A percentile compares a stretch with the other conserved stretches of the same genome.
phyloP scores from a whole-genome alignment of 2,329 filamentous ascomycete species.

The Pyricularia pennisetigena region DNA sequence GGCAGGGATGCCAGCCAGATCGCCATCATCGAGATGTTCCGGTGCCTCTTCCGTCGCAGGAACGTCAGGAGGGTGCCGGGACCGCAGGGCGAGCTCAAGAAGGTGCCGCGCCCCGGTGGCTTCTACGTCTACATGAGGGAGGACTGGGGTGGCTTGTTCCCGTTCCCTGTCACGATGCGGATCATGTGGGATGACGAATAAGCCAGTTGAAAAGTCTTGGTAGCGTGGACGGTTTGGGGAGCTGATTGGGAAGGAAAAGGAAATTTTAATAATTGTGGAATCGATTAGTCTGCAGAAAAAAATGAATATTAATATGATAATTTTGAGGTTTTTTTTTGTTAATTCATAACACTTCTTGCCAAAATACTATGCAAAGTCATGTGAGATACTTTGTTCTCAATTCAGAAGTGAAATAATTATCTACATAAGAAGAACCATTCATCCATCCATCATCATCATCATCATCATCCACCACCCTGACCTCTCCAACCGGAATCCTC shows the following conservation, averaged over 20 bases:
- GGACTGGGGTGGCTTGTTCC: slow-evolving; percentile 44
- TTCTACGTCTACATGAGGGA: slow-evolving; percentile 54
- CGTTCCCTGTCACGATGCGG: slow-evolving; percentile 44
- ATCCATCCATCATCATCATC: neutral
- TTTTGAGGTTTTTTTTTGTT: no score
- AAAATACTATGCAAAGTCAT: no score
- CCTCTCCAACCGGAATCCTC: neutral
- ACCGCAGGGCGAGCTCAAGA: slow-evolving; percentile 57
- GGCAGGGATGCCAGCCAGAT: slow-evolving; percentile 50
- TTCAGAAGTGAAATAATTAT: neutral
- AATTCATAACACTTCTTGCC: no score
- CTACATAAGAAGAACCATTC: neutral
- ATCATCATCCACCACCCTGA: neutral
- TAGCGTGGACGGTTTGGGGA: no score
- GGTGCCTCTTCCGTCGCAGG: slow-evolving; percentile 50
- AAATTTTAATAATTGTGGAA: no score
- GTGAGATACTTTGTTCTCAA: no score
- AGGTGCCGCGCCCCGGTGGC: slow-evolving; percentile 43
- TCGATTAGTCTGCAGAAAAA: no score
- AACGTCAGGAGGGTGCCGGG: slow-evolving; percentile 53
- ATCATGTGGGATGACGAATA: slow-evolving; percentile 34
- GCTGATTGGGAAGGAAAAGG: no score
- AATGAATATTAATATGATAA: no score
- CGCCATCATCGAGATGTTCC: slow-evolving; percentile 58
- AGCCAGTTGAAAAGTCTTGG: no score